Evolutionary conservation across 768 basidiomycete species (phyloP).

Genomic region (Gloeostereum incarnatum): DNA sequence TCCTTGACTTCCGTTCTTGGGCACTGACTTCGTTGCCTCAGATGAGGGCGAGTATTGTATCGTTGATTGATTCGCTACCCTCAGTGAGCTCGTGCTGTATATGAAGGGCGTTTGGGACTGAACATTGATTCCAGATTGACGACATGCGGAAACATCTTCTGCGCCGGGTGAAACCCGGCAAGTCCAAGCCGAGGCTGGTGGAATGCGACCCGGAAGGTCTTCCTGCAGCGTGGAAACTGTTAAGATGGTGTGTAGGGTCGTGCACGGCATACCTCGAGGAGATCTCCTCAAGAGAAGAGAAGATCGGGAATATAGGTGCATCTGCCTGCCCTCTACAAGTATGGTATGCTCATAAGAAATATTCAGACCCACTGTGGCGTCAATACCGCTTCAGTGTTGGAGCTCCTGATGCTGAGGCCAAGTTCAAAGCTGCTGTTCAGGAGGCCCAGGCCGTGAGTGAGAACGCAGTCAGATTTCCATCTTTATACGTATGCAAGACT

Average conservation of each 20-base stretch:
- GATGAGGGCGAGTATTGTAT: constrained; percentile 37
- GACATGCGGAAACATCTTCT: constrained; percentile 53
- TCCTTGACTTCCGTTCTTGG: not conserved
- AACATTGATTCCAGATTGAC: constrained; percentile 24
- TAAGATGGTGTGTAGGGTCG: constrained; percentile 67
- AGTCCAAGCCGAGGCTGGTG: constrained; percentile 41
- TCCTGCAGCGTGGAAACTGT: constrained; percentile 55
- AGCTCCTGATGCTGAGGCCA: constrained; percentile 63
- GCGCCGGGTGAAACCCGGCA: constrained; percentile 37
- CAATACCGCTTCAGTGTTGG: constrained; percentile 70
- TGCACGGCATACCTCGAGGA: constrained; percentile 67
- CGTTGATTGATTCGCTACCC: constrained; percentile 37
- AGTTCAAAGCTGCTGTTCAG: constrained; percentile 37
- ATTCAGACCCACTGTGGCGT: constrained; percentile 35
- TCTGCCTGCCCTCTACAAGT: not conserved
- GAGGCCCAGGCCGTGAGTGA: constrained; percentile 1
- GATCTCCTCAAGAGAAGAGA: constrained; percentile 42
- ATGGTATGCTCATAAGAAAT: not conserved
- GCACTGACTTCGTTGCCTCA: constrained; percentile 16
- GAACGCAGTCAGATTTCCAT: constrained; percentile 13
- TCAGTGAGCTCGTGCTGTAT: constrained; percentile 22
- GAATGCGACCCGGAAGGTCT: constrained; percentile 39
- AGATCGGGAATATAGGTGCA: constrained; percentile 44
- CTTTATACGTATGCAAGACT: constrained; percentile 27
- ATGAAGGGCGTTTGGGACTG: not conserved